Evolutionary conservation across 805 yeast genomes (phyloP), one percentile per base, ranked within the genome.

Genomic region (Metahyphopichia silvanorum): DNA sequence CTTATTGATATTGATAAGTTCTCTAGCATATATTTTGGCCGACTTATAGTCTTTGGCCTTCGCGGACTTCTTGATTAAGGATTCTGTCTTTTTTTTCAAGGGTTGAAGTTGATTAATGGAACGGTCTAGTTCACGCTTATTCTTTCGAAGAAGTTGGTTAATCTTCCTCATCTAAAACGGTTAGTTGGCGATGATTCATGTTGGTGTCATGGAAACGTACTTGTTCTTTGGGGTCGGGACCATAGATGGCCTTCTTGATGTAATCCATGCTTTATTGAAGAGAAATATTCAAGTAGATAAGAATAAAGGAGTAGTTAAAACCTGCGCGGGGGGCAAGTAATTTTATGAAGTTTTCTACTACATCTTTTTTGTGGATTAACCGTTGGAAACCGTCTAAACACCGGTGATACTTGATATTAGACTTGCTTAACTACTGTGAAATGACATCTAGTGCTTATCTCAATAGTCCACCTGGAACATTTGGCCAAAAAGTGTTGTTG

Each of bases 181-280:
- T 39, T 43, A 21, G 23, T 34, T 24, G 22, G 35, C 25, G 28
- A 4, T 9, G 10, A 14, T 21, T 14, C 21, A 18, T 28, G 14
- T 16, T 12, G 12, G 7, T 15, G 11, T 4, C 13, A 4, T 9
- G 11, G n/a, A 12, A 9, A 65, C 76, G 31, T 57, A 71, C 80
- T 49, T 83, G 95, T 49, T 86, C 98, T 50, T 82, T 82, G 25
- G 97, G 96, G 53, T 89, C 96, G 0, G 98, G 97, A 0, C 98
- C 98, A 83, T 94, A 91, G 23, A 91, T 81, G 4, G 89, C 85
- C 53, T 82, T 80, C 63, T 86, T 89, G 21, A 91, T 57, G 55
- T 71, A 82, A 53, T 91, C 87, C 98, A 91, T 91, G 12, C 3
- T 22, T 12, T 11, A 14, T 3, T 22, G n/a, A 22, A 12, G 9